Evolutionary conservation across 1,139 yeast genomes (phyloP).

Genomic region (Yamadazyma jaroonii): DNA sequence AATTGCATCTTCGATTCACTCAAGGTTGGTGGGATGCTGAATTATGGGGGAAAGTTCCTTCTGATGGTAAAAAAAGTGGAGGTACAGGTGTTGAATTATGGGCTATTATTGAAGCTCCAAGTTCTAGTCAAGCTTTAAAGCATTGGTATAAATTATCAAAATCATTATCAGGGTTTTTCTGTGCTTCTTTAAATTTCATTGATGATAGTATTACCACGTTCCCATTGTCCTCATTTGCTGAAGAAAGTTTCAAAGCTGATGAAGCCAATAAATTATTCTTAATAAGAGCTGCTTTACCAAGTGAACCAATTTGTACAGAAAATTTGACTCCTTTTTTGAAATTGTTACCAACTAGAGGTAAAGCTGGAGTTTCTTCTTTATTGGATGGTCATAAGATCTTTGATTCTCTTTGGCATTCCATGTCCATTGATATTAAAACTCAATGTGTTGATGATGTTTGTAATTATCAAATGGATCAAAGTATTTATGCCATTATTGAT

Average conservation of each 20-base stretch:
- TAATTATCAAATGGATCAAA: slow-evolving; percentile 58
- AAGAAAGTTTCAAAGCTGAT: slow-evolving; percentile 20
- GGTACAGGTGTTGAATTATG: slow-evolving; percentile 96
- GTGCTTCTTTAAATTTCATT: slow-evolving; percentile 91
- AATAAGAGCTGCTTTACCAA: slow-evolving; percentile 84
- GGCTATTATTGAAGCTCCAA: slow-evolving; percentile 74
- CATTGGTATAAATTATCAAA: slow-evolving; percentile 75
- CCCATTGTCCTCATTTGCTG: slow-evolving; percentile 42
- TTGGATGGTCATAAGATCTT: slow-evolving; percentile 95
- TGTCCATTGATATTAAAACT: slow-evolving; percentile 82
- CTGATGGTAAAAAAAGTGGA: slow-evolving; percentile 70
- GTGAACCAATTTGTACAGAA: slow-evolving; percentile 97
- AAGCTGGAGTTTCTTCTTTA: slow-evolving; percentile 81
- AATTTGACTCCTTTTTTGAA: slow-evolving; percentile 92
- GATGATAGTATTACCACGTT: slow-evolving; percentile 76
- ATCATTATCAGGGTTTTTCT: slow-evolving; percentile 84
- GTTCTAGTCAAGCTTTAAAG: slow-evolving; percentile 51
- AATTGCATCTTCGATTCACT: slow-evolving; percentile 79
- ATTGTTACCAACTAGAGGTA: slow-evolving; percentile 88
- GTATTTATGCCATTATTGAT: slow-evolving; percentile 74
- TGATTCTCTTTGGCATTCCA: slow-evolving; percentile 92
- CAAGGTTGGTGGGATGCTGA: slow-evolving; percentile 97
- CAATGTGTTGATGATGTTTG: slow-evolving; percentile 46
- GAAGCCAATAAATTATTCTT: slow-evolving; percentile 45
- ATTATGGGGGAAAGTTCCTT: slow-evolving; percentile 82